Base-by-base conservation (phyloP, 2,329 filamentous ascomycete species). In the Thelonectria rubi region DNA sequence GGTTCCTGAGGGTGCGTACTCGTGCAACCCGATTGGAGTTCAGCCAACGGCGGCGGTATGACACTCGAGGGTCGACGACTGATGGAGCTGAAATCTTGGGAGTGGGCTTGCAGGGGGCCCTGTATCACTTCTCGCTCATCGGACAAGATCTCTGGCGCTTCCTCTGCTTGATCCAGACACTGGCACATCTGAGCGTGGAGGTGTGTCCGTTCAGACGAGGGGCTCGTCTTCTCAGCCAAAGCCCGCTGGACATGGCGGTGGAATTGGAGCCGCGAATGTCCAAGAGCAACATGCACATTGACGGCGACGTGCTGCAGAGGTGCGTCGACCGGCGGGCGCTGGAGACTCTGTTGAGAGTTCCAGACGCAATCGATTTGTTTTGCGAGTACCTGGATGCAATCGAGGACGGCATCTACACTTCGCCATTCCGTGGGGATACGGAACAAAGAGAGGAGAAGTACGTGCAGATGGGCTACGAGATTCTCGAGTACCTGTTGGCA, bases 151-250 rank as follows among this genome's bases (percentile, higher is more conserved):
- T 89, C 8, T 91, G 90, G 86, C 82, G 83, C 7, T 80, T 97
- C 4, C 81, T 98, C 5, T 84, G 84, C 59, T 87, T 94, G 64
- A 73, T 97, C 1, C 89, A 96, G 71, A 89, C 90, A 60, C 74
- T 96, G 49, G 87, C 86, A 26, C 74, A 82, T 48, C 74, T 76
- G 24, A 84, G 82, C 24, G 70, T 74, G 7, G 65, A 72, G 3
- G 75, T 88, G 12, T 87, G 81, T 60, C 83, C 85, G 3, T 86
- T 85, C 62, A 75, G 26, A 11, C 55, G 43, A 37, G 50, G 48
- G n/a, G 50, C 30, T 9, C 47, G 17, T 18, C 74, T 58, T 34
- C 26, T 48, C 5, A 30, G 30, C 7, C 39, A 52, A 5, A 37
- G 21, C 14, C 56, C 65, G 8, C 46, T 60, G 50, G 64, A 65